Evolutionary conservation across 139 green algal genomes (phyloP), one percentile per base, ranked within the genome.

Genomic region (Coelastrella sp.): DNA sequence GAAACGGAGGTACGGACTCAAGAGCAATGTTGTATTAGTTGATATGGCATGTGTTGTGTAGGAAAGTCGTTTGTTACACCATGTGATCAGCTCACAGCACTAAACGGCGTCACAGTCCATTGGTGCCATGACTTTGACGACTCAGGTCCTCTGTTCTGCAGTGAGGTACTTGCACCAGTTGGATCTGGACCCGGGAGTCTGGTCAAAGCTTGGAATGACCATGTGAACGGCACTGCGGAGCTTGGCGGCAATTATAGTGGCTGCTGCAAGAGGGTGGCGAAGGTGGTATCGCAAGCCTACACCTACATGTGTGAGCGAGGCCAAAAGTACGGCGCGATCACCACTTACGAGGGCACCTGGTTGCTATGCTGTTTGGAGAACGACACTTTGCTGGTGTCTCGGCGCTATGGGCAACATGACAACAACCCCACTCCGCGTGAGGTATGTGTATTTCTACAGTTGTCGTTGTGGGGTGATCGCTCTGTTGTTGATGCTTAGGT

Each of bases 341-440:
- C 76, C 49, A 83, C 35, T 22, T 83, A 83, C 22, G 76, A 83
- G 8, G 49, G 76, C 76, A 83, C 76, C 76, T 83, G 76, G 76
- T 22, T 83, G 24, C 24, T 83, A 20, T 83, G 76, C 24, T 83
- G 76, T 22, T 9, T n/a, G 24, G 76, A 59, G 49, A 22, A 61
- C 22, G 49, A 6, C 76, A 22, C 17, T 22, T n/a, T 83, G n/a
- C 22, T 65, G 76, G 76, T 83, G 24, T 83, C 76, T 35, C 76
- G 49, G 76, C 49, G 76, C 22, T 83, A 65, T 83, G 76, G 76
- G 49, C 35, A 61, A 83, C 12, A 59, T 20, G 49, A 83, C 76
- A 83, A 3, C 76, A 61, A 59, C 22, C 76, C 76, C 11, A 83
- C 76, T 65, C n/a, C 76, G 12, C 76, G 76, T 61, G 76, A 83